phyloP scores from a whole-genome alignment of 2,329 filamentous ascomycete genomes.

The Penicillium paneum region DNA sequence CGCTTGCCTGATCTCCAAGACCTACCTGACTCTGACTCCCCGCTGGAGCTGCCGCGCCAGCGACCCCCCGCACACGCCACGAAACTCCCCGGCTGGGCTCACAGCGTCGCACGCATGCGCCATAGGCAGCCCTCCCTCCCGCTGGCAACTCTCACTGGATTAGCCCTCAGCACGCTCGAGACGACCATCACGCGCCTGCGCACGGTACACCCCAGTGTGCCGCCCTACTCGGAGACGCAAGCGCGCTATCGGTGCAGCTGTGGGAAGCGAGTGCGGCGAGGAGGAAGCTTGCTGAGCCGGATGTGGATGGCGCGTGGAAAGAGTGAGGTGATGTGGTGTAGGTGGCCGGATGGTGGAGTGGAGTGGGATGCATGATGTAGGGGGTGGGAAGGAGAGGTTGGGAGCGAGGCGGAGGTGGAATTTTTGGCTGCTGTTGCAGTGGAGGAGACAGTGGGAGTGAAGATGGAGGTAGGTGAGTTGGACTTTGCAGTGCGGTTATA shows the following conservation, averaged over 20 bases:
- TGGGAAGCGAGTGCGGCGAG: slow-evolving; percentile 1
- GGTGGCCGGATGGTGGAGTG: slow-evolving; percentile 23
- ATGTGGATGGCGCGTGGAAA: too few relatives aligned
- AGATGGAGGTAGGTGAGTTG: slow-evolving; percentile 16
- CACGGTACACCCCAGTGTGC: slow-evolving; percentile 9
- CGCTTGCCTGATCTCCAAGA: slow-evolving; percentile 22
- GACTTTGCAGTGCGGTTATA: slow-evolving; percentile 19
- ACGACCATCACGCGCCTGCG: slow-evolving; percentile 16
- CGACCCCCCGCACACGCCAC: slow-evolving; percentile 8
- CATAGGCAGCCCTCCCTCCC: slow-evolving; percentile 13
- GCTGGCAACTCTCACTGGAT: slow-evolving; percentile 9
- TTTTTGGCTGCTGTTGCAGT: slow-evolving; percentile 21
- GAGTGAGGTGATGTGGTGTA: slow-evolving; percentile 15
- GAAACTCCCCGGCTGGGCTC: slow-evolving; percentile 23
- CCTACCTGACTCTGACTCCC: slow-evolving; percentile 19
- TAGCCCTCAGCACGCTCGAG: slow-evolving; percentile 22
- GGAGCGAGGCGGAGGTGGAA: slow-evolving; percentile 22
- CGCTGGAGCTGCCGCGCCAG: slow-evolving; percentile 11
- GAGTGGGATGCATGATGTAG: slow-evolving; percentile 17
- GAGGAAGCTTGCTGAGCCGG: slow-evolving; percentile 8
- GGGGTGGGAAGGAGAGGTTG: slow-evolving; percentile 22
- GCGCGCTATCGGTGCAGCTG: slow-evolving; percentile 14
- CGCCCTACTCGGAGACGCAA: slow-evolving; percentile 19
- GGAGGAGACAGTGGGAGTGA: slow-evolving; percentile 17
- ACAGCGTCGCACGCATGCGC: slow-evolving; percentile 12